Percentiles rank a stretch among this genome's conserved stretches.
phyloP scores from a whole-genome alignment of 208 protist genomes.

The Crithidia sp. region DNA sequence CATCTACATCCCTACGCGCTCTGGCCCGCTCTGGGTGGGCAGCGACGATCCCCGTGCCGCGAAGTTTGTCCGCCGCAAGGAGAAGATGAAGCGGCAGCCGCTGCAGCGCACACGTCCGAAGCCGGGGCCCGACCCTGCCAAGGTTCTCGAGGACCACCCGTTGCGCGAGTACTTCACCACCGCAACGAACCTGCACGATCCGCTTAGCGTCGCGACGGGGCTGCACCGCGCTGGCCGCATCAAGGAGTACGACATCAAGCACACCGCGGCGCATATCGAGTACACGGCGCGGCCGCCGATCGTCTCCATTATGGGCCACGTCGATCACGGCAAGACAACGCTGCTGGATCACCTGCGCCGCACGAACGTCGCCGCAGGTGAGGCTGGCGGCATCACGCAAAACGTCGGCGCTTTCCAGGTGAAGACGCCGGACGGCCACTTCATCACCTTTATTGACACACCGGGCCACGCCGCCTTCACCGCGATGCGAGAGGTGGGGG shows the following conservation, averaged over 20 bases:
- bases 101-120: conserved; percentile 80
- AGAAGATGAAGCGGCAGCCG: conserved; percentile 87
- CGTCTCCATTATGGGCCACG: conserved; percentile 99
- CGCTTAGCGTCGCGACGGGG: conserved; percentile 79
- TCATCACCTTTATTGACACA: conserved; percentile 98
- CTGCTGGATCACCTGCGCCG: conserved; percentile 95
- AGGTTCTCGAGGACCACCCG: conserved; percentile 82
- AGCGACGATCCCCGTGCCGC: conserved; percentile 81
- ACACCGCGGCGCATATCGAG: conserved; percentile 77
- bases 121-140: conserved; percentile 73
- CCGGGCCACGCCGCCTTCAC: conserved; percentile 97
- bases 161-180: conserved; percentile 89
- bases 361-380: conserved; percentile 91
- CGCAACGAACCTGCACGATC: conserved; percentile 79
- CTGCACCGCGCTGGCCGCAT: conserved; percentile 81
- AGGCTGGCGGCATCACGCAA: conserved; percentile 99
- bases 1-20: conserved; percentile 84
- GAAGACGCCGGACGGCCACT: conserved; percentile 45
- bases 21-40: conserved; percentile 86
- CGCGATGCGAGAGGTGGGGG: conserved; percentile 95
- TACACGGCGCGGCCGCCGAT: conserved; percentile 91
- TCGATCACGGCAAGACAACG: conserved; percentile 99
- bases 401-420: conserved; percentile 94
- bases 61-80: conserved; percentile 73
- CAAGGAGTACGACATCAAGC: conserved; percentile 86